A percentile compares a stretch with the other conserved stretches of the same genome.
These are phyloP conservation scores for Boletus patriciae DNA, from an alignment of 768 basidiomycete genomes.

Conservation along the genomic window DNA sequence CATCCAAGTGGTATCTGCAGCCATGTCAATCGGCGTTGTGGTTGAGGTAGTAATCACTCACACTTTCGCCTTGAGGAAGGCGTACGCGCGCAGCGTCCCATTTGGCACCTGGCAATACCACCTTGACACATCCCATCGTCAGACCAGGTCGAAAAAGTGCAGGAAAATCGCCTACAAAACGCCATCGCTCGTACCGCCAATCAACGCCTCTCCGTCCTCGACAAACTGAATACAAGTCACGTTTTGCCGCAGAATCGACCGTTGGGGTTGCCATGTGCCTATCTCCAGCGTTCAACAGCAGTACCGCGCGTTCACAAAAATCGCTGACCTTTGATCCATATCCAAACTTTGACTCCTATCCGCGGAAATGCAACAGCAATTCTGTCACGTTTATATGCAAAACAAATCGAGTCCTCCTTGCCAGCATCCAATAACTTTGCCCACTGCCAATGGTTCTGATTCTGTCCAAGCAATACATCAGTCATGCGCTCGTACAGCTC, in stretches of 20 bases:
- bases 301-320: not conserved
- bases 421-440: slow-evolving; percentile 54
- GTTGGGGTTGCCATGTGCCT: slow-evolving; percentile 66
- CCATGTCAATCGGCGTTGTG: slow-evolving; percentile 9
- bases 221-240: slow-evolving; percentile 65
- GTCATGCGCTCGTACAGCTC: not conserved
- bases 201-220: slow-evolving; percentile 58
- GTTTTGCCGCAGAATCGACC: slow-evolving; percentile 62
- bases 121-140: slow-evolving; percentile 33
- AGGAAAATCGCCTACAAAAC: slow-evolving; percentile 48
- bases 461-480: slow-evolving; percentile 28
- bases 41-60: slow-evolving; percentile 31
- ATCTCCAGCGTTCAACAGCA: slow-evolving; percentile 1
- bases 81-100: slow-evolving; percentile 59
- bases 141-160: slow-evolving; percentile 1
- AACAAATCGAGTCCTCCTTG: slow-evolving; percentile 46
- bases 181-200: slow-evolving; percentile 71
- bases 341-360: slow-evolving; percentile 65
- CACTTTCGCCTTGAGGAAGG: slow-evolving; percentile 61
- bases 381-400: slow-evolving; percentile 56
- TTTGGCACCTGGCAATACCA: slow-evolving; percentile 72
- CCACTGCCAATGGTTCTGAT: slow-evolving; percentile 55
- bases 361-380: slow-evolving; percentile 63
- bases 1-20: slow-evolving; percentile 52
- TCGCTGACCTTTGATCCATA: slow-evolving; percentile 52